These are phyloP conservation scores for Penicillium canescens DNA, from an alignment of 495 filamentous ascomycete genomes.

Conservation along the genomic window DNA sequence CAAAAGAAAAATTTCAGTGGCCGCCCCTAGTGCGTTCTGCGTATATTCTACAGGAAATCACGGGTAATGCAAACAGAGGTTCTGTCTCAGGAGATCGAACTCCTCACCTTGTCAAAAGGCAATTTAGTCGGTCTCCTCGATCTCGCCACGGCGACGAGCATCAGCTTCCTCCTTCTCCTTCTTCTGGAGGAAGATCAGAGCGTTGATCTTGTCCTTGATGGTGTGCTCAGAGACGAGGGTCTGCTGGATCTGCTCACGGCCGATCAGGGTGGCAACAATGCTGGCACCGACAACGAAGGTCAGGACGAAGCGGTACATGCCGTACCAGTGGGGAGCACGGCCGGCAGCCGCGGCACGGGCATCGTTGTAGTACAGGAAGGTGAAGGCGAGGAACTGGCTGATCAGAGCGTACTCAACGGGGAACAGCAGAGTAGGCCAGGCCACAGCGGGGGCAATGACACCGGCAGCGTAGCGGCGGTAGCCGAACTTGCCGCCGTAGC, in stretches of 20 bases:
- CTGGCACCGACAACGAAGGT: conserved; percentile 89
- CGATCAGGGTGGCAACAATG: conserved; percentile 84
- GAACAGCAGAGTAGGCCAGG: conserved; percentile 91
- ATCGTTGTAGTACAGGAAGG: conserved; percentile 86
- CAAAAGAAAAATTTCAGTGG: conserved; percentile 28
- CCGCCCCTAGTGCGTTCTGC: conserved; percentile 30
- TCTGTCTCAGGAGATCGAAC: conserved; percentile 15
- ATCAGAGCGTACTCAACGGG: conserved; percentile 88
- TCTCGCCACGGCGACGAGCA: conserved; percentile 46
- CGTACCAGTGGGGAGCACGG: conserved; percentile 92
- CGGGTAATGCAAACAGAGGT: conserved; percentile 34
- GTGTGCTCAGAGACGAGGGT: conserved; percentile 45
- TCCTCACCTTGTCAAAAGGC: conserved; percentile 7
- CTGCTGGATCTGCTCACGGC: conserved; percentile 79
- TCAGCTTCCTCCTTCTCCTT: conserved; percentile 64
- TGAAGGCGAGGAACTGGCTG: conserved; percentile 86
- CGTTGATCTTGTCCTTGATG: conserved; percentile 62
- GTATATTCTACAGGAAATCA: conserved; percentile 39
- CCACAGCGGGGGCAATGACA: conserved; percentile 76
- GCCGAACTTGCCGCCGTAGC: conserved; percentile 69
- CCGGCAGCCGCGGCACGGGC: conserved; percentile 70
- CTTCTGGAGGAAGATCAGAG: conserved; percentile 59
- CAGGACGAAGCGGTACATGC: conserved; percentile 90
- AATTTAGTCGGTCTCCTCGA: conserved; percentile 50
- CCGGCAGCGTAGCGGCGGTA: conserved; percentile 82